Conservation (phyloP, 2,329 filamentous ascomycete species). For the Xylariaceae sp. region DNA sequence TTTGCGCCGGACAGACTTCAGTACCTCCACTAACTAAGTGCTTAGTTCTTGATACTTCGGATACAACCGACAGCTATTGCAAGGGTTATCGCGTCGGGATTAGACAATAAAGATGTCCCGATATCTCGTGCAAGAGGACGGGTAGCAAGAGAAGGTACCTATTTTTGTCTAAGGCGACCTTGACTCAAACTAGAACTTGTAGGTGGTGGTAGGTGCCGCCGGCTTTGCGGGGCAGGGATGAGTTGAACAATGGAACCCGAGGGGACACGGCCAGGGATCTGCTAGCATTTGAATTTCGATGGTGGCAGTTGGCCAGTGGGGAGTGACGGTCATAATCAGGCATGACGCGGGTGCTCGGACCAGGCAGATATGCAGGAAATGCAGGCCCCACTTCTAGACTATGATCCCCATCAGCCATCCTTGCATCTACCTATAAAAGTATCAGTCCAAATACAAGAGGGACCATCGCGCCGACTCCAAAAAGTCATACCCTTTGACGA, state of each 20-base stretch:
- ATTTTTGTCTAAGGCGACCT: not conserved
- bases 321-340: conserved; percentile 12
- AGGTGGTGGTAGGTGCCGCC: not conserved
- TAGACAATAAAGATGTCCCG: too few species aligned
- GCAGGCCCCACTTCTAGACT: conserved; percentile 18
- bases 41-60: too few species aligned
- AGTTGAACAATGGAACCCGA: conserved; percentile 1
- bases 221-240: conserved; percentile 8
- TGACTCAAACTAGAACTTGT: not conserved
- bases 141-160: not conserved
- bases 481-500: conserved; percentile 23
- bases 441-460: conserved; percentile 30
- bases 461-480: conserved; percentile 28
- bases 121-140: not conserved
- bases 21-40: too few species aligned
- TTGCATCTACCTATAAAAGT: conserved; percentile 30
- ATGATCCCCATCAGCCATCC: conserved; percentile 23
- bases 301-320: conserved; percentile 13
- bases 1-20: too few species aligned
- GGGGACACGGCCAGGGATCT: not conserved
- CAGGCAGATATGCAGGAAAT: conserved; percentile 21
- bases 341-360: conserved; percentile 21
- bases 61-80: too few species aligned
- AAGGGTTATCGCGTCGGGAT: too few species aligned
- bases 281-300: conserved; percentile 10